Evolutionary conservation across 2,329 filamentous ascomycete species (phyloP).

Genomic region (Neonectria sp.): DNA sequence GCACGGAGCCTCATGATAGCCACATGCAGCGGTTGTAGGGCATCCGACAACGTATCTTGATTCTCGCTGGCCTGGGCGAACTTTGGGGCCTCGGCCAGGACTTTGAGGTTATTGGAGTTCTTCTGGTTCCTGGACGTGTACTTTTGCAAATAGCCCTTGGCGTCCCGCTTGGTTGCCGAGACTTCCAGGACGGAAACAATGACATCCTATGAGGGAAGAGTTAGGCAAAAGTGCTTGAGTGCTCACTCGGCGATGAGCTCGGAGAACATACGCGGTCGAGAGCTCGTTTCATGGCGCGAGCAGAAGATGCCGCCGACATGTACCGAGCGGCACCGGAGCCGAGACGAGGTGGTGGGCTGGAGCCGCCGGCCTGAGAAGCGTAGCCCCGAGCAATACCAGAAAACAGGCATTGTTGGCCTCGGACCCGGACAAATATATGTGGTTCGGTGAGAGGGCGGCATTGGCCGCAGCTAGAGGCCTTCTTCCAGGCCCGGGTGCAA

Average conservation of each 20-base stretch:
- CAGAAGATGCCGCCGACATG: conserved; percentile 49
- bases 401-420: conserved; percentile 16
- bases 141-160: conserved; percentile 90
- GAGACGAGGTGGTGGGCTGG: conserved; percentile 26
- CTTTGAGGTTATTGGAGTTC: conserved; percentile 45
- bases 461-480: conserved; percentile 50
- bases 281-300: conserved; percentile 50
- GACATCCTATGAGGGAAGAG: conserved; percentile 73
- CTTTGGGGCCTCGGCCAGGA: conserved; percentile 47
- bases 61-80: conserved; percentile 54
- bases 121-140: conserved; percentile 67
- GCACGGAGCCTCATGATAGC: conserved; percentile 88
- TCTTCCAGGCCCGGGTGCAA: conserved; percentile 58
- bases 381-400: conserved; percentile 27
- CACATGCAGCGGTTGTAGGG: conserved; percentile 67
- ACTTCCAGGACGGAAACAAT: conserved; percentile 89
- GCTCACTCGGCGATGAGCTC: not conserved
- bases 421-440: conserved; percentile 5
- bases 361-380: conserved; percentile 30
- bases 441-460: conserved; percentile 32
- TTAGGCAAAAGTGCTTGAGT: conserved; percentile 24
- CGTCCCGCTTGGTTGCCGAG: conserved; percentile 92
- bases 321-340: conserved; percentile 41
- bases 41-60: conserved; percentile 22
- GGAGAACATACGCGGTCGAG: conserved; percentile 50